phyloP scores from a whole-genome alignment of 2,329 filamentous ascomycete species.

The Tolypocladium ovalisporum region DNA sequence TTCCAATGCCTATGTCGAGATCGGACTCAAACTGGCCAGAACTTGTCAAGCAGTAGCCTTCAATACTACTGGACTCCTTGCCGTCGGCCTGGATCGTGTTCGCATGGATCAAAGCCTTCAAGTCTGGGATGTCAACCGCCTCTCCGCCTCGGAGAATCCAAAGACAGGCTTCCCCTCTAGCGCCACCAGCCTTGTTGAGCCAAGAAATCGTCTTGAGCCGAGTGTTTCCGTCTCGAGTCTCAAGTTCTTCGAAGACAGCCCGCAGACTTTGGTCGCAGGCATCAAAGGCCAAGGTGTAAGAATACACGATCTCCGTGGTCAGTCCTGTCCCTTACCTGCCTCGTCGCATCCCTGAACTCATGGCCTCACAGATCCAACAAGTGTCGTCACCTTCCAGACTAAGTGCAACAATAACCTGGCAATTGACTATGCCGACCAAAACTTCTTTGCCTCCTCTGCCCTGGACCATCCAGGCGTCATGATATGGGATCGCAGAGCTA shows the following conservation, averaged over 20 bases:
- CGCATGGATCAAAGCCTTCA: constrained; percentile 74
- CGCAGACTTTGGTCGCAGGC: constrained; percentile 63
- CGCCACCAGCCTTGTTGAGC: constrained; percentile 39
- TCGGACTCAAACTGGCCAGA: constrained; percentile 63
- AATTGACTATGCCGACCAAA: constrained; percentile 69
- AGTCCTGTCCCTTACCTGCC: constrained; percentile 2
- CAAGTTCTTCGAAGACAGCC: constrained; percentile 69
- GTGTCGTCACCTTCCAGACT: constrained; percentile 50
- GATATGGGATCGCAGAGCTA: constrained; percentile 67
- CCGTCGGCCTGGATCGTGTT: constrained; percentile 70
- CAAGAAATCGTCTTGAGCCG: constrained; percentile 48
- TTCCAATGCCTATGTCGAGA: constrained; percentile 52
- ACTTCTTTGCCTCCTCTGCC: constrained; percentile 75
- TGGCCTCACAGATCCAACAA: constrained; percentile 30
- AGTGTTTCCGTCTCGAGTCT: constrained; percentile 72
- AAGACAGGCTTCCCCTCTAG: constrained; percentile 39
- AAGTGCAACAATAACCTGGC: constrained; percentile 61
- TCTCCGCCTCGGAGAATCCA: constrained; percentile 36
- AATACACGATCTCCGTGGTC: constrained; percentile 70
- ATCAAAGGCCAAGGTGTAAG: constrained; percentile 66
- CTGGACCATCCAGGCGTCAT: constrained; percentile 64
- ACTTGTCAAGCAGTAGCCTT: constrained; percentile 76
- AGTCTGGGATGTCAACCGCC: constrained; percentile 66
- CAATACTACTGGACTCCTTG: constrained; percentile 59
- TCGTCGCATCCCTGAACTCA: neutral